Conservation (phyloP, 768 basidiomycete species). For the Lyophyllum atratum region DNA sequence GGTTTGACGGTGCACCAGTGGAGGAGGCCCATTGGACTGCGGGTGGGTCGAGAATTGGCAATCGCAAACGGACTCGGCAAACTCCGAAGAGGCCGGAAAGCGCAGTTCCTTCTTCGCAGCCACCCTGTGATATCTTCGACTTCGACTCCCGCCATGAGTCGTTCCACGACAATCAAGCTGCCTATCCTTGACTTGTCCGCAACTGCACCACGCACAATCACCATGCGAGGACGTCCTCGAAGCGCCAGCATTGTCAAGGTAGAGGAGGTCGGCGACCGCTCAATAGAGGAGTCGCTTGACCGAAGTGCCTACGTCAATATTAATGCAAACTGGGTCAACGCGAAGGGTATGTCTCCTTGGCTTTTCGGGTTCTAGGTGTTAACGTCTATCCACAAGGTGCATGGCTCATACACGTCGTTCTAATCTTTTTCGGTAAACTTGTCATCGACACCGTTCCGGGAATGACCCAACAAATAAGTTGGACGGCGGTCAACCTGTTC, state of each 20-base stretch:
- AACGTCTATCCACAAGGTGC: conserved; percentile 62
- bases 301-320: conserved; percentile 80
- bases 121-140: conserved; percentile 13
- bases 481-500: conserved; percentile 90
- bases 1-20: conserved; percentile 71
- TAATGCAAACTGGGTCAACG: conserved; percentile 93
- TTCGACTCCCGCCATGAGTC: conserved; percentile 41
- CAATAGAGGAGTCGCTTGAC: conserved; percentile 75
- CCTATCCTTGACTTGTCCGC: conserved; percentile 46
- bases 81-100: conserved; percentile 20
- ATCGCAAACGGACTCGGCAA: conserved; percentile 22
- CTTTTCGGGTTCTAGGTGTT: conserved; percentile 1
- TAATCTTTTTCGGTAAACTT: conserved; percentile 89
- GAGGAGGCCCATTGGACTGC: conserved; percentile 50
- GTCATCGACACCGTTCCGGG: conserved; percentile 93
- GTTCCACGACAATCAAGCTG: conserved; percentile 56
- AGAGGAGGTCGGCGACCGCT: conserved; percentile 74
- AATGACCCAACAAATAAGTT: conserved; percentile 91
- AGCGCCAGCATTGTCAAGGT: conserved; percentile 83
- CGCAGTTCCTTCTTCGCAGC: conserved; percentile 18
- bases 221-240: conserved; percentile 51
- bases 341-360: conserved; percentile 63
- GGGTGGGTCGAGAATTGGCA: not conserved
- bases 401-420: conserved; percentile 95
- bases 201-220: conserved; percentile 25